Percentiles rank a stretch among this genome's conserved stretches.
Evolutionary conservation across 768 basidiomycete genomes (phyloP).

Genomic region (Trametes gibbosa): DNA sequence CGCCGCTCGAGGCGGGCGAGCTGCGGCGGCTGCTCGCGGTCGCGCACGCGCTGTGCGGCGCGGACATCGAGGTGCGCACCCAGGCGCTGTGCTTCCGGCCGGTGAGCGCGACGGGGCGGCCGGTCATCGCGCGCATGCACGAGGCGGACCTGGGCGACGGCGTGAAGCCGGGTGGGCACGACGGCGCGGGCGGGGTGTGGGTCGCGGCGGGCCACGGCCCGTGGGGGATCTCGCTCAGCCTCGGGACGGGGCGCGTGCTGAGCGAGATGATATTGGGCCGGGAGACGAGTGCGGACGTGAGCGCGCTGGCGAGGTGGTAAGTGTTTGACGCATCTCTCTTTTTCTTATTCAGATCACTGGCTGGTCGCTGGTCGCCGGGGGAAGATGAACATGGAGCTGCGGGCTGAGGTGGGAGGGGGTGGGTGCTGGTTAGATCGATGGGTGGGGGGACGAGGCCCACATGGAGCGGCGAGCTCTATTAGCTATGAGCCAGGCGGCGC

Average conservation of each 20-base stretch:
- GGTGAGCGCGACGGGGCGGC: constrained; percentile 30
- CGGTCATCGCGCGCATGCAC: constrained; percentile 31
- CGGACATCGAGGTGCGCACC: constrained; percentile 25
- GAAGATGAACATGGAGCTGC: no score
- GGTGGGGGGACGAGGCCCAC: background rate
- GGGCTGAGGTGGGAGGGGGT: background rate
- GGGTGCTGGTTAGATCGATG: background rate
- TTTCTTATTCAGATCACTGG: background rate
- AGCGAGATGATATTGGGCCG: constrained; percentile 30
- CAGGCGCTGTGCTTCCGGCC: constrained; percentile 37
- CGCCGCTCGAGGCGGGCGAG: constrained; percentile 2
- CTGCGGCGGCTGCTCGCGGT: constrained; percentile 16
- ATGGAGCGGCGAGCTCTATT: background rate
- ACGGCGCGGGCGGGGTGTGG: constrained; percentile 25
- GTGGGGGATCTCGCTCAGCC: constrained; percentile 36
- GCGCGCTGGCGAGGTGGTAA: constrained; percentile 26
- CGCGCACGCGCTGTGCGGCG: constrained; percentile 19
- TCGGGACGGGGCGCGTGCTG: constrained; percentile 33
- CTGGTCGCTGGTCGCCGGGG: no score
- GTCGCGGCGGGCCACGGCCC: constrained; percentile 38
- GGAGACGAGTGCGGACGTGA: constrained; percentile 29
- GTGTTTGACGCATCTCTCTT: constrained; percentile 3
- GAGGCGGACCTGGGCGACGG: constrained; percentile 28
- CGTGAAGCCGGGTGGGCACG: constrained; percentile 15
- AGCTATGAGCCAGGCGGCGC: background rate